phyloP scores from a whole-genome alignment of 2,329 filamentous ascomycete species.

The Cladorrhinum sp. region DNA sequence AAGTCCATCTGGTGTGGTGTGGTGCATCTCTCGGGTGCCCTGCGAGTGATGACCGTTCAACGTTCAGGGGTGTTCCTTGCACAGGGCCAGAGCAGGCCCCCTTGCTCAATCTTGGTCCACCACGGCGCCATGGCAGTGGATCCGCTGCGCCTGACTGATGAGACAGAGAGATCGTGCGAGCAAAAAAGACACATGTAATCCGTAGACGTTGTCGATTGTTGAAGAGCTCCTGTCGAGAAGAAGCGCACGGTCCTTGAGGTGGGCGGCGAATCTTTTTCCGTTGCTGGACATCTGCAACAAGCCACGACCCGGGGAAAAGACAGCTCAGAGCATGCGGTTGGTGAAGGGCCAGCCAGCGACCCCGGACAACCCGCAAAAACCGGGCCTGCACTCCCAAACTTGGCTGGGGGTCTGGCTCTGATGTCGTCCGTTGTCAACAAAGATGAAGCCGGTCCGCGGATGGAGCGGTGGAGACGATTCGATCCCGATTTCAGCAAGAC shows the following conservation, averaged over 20 bases:
- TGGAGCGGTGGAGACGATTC: constrained; percentile 14
- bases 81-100: constrained; percentile 9
- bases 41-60: constrained; percentile 9
- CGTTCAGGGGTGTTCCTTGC: constrained; percentile 4
- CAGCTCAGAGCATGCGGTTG: not conserved
- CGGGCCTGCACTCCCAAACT: constrained; percentile 22
- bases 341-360: too few species aligned
- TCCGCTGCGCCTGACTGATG: constrained; percentile 17
- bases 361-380: constrained; percentile 15
- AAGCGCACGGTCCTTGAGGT: not conserved
- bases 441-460: constrained; percentile 16
- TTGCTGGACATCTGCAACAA: not conserved
- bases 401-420: constrained; percentile 14
- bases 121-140: constrained; percentile 21
- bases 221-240: not conserved
- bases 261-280: not conserved
- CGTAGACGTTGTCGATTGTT: not conserved
- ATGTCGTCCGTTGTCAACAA: constrained; percentile 15
- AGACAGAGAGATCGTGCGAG: constrained; percentile 25
- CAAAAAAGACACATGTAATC: not conserved
- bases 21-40: constrained; percentile 16
- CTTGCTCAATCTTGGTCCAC: constrained; percentile 18
- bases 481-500: constrained; percentile 15
- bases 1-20: constrained; percentile 20
- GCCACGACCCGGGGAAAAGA: not conserved